Evolutionary conservation across 768 basidiomycete genomes (phyloP), one percentile per base, ranked within the genome.

Genomic region (Pleurotus ostreatus): DNA sequence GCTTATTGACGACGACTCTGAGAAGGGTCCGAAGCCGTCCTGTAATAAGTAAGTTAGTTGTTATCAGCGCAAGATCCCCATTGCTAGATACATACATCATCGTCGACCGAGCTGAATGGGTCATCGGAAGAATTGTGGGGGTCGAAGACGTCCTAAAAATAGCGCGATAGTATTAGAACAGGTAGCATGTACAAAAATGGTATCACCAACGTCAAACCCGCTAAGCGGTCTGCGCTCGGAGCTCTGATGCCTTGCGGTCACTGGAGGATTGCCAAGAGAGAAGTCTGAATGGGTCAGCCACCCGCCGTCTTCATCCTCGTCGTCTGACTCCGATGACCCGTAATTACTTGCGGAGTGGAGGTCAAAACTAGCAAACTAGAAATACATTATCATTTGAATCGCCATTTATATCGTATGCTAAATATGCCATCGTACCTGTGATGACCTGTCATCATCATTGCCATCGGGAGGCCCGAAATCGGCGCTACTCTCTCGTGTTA

Each of bases 281-380:
- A 91, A 91, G n/a, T 78, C 83, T 7, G 88, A 91, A 44, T 88
- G 86, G 2, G 89, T 78, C 22, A 92, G 69, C 92, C 91, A 93
- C 0, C 89, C 89, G 3, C 82, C 82, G 11, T 89, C 89, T 15
- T 89, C 88, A 15, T 90, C 88, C 13, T 89, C 89, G 48, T 89
- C 85, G 46, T 75, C 67, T 57, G 81, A 64, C 68, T 70, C 43
- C 11, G 59, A 54, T 18, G 79, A 79, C 20, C 75, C 80, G 57
- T 83, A 78, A 49, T 79, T 78, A 55, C 85, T 85, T 22, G 80
- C 74, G 0, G 82, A 73, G 56, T 83, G 81, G 61, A 92, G 85
- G 63, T 92, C 88, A 65, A 93, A 94, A 26, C 84, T 78, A 15
- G 89, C 87, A 69, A 94, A 94, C 91, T 94, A 57, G 13, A 13